phyloP scores from a whole-genome alignment of 2,329 filamentous ascomycete genomes.

The Monilinia fructigena region DNA sequence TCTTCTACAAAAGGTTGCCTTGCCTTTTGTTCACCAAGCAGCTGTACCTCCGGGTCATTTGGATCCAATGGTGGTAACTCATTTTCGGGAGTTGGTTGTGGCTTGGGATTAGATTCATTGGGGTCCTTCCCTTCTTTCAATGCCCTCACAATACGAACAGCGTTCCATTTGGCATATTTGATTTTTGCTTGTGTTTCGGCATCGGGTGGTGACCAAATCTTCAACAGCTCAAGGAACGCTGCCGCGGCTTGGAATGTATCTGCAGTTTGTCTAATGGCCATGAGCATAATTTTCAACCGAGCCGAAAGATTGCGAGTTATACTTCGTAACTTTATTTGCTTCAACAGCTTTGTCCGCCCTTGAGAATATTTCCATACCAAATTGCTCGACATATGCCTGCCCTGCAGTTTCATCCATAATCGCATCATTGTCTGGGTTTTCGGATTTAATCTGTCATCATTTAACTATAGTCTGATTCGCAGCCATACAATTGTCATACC shows the following conservation, averaged over 20 bases:
- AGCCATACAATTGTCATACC: constrained; percentile 44
- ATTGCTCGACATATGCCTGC: constrained; percentile 91
- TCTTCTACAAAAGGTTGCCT: constrained; percentile 51
- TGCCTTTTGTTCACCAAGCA: constrained; percentile 46
- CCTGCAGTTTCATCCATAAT: constrained; percentile 82
- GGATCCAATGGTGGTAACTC: constrained; percentile 54
- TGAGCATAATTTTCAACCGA: background rate
- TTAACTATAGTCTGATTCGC: constrained; percentile 11
- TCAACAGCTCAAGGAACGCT: constrained; percentile 85
- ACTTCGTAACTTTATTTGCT: constrained; percentile 81
- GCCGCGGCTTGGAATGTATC: constrained; percentile 91
- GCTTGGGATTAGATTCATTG: constrained; percentile 81
- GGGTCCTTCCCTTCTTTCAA: constrained; percentile 89
- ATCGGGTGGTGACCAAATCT: constrained; percentile 77
- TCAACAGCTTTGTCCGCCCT: constrained; percentile 79
- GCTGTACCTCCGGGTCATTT: constrained; percentile 63
- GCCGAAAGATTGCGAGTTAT: constrained; percentile 47
- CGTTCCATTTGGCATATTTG: constrained; percentile 96
- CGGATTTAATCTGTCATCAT: constrained; percentile 59
- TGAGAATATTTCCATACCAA: constrained; percentile 83
- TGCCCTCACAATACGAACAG: constrained; percentile 83
- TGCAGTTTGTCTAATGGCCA: constrained; percentile 63
- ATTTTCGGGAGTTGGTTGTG: constrained; percentile 49
- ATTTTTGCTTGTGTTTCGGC: constrained; percentile 79
- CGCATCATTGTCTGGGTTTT: constrained; percentile 75